These are phyloP conservation scores for Laguncularia racemosa DNA, from an alignment of 345 rosid genomes.

Conservation along the genomic window DNA sequence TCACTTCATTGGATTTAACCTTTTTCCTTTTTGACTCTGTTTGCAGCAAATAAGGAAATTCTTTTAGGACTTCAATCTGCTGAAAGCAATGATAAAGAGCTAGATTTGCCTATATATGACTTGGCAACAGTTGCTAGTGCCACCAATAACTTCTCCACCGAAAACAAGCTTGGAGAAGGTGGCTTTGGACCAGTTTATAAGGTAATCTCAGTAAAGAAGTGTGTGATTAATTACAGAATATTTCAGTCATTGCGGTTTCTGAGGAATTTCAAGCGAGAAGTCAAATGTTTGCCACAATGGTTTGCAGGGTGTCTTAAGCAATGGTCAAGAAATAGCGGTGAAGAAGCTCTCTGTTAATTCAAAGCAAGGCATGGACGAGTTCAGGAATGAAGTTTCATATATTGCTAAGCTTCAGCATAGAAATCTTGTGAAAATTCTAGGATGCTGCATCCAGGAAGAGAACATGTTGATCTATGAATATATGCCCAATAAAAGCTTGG, in stretches of 20 bases:
- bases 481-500: slow-evolving; percentile 43
- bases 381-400: slow-evolving; percentile 9
- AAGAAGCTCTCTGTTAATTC: slow-evolving; percentile 13
- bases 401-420: slow-evolving; percentile 34
- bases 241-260: too few relatives aligned
- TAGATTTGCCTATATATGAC: slow-evolving; percentile 3
- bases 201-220: neutral
- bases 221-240: too few relatives aligned
- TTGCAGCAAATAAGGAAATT: neutral
- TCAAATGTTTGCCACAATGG: neutral
- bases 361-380: slow-evolving; percentile 11
- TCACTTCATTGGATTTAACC: neutral
- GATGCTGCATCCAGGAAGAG: slow-evolving; percentile 31
- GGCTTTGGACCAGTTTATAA: slow-evolving; percentile 5
- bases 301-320: slow-evolving; percentile 3
- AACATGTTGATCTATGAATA: slow-evolving; percentile 40
- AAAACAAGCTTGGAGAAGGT: neutral
- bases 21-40: neutral
- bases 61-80: neutral
- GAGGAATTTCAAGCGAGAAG: too few relatives aligned
- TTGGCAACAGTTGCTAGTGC: neutral
- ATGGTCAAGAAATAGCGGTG: slow-evolving; percentile 5
- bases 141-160: neutral
- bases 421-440: slow-evolving; percentile 35
- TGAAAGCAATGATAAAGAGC: neutral